Evolutionary conservation across 768 basidiomycete species (phyloP).

Genomic region (Udeniomyces megalosporus): DNA sequence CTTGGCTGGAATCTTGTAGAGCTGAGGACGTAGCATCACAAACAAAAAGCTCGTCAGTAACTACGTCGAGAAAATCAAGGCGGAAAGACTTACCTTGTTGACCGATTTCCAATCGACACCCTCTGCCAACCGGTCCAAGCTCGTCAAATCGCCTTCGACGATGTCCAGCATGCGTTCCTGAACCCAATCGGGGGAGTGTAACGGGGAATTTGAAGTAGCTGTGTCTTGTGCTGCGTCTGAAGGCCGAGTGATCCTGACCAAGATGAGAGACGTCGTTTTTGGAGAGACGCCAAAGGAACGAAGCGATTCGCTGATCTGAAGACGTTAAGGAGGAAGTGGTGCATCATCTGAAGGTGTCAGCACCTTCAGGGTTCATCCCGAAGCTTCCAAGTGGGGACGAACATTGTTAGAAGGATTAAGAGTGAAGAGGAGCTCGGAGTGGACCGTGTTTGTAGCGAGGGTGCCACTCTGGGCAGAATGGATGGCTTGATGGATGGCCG

Average conservation of each 20-base stretch:
- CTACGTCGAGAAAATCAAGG: not conserved
- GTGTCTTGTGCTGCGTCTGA: not conserved
- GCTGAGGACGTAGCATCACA: not conserved
- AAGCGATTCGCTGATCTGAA: conserved; percentile 73
- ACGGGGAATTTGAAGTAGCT: not conserved
- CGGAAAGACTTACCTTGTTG: conserved; percentile 44
- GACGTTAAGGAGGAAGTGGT: too few relatives aligned
- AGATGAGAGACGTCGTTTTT: conserved; percentile 45
- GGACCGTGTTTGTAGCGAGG: conserved; percentile 68
- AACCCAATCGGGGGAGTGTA: not conserved
- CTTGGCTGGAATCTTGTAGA: conserved; percentile 7
- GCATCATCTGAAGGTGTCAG: too few relatives aligned
- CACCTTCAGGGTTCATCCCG: not conserved
- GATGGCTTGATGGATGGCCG: conserved; percentile 68
- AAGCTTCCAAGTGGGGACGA: conserved; percentile 13
- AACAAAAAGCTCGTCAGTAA: too few relatives aligned
- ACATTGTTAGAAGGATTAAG: conserved; percentile 81
- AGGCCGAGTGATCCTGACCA: conserved; percentile 44
- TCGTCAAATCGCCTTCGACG: conserved; percentile 1
- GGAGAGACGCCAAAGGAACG: conserved; percentile 70
- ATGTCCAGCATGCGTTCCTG: conserved; percentile 1
- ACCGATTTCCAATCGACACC: conserved; percentile 57
- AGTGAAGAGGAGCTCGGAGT: conserved; percentile 78
- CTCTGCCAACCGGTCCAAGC: conserved; percentile 25
- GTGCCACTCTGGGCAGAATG: conserved; percentile 44